Evolutionary conservation across 1,139 yeast species (phyloP), one percentile per base, ranked within the genome.

Genomic region (Insectozyma bohioensis): DNA sequence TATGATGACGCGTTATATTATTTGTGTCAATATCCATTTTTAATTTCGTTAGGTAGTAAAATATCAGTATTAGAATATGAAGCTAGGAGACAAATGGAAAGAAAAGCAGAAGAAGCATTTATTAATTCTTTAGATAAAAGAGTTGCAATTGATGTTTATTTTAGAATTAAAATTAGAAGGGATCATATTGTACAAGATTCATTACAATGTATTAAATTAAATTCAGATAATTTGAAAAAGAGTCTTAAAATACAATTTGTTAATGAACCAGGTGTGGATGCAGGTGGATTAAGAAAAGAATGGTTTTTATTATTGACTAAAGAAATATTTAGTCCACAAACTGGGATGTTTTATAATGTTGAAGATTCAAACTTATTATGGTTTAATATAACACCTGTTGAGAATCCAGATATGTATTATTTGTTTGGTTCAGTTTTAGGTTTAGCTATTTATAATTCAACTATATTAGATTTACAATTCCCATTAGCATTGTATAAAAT

Each of bases 181-280:
- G 68, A 69, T 9, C 63, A 70, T 48, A 70, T 92, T 4, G 74
- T 87, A 1, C 75, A 72, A 31, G 98, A 92, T 54, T 86, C 97
- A 1, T 59, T 92, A 21, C 62, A 69, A n/a, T 69, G 78, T 36
- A 78, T 90, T 23, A 75, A 76, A 35, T 51, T 58, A 8, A 76
- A 80, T 47, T 76, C 73, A 28, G 57, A 59, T 9, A 87, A 85
- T 47, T 64, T 90, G 40, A 80, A 83, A 49, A 90, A 88, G 52
- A 75, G 87, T 3, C 58, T 90, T 18, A 70, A 78, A 42, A 83
- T 92, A 9, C 90, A 85, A 47, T 92, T 92, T 54, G 57, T 82
- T 3, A 80, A 80, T 35, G 97, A 92, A 50, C 94, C 92, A 0
- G 97, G 97, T 0, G 72, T 90, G 14, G 98, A 92, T 62, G 97